Base-by-base conservation (phyloP, 2,329 filamentous ascomycete species). In the Fusarium sp. region DNA sequence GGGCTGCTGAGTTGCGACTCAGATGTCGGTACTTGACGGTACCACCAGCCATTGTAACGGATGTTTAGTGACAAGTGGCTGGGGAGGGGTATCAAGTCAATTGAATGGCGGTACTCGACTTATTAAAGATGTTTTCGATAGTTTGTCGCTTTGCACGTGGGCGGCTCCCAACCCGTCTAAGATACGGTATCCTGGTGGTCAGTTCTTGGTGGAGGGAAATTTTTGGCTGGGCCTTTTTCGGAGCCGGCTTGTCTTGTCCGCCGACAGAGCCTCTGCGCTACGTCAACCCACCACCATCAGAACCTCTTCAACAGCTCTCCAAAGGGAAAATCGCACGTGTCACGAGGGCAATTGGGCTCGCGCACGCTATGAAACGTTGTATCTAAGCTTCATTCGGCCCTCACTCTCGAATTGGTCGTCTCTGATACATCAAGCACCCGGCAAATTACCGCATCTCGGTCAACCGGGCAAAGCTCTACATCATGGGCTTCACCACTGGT, bases 11-110 rank as follows among this genome's bases (percentile, higher is more conserved):
- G 75, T 90, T 88, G 76, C 96, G 94, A 83, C 91, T 91, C 70
- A 99, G 87, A 83, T 97, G 93, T 76, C 96, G 92, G 85, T 95
- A 97, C 85, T 94, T 97, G 82, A 94, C 89, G 74, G 90, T 87
- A 75, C 93, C 94, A 78, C 94, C 94, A 73, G 94, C 94, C 95
- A 98, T 97, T 75, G 67, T 80, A 46, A 55, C 69, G 38, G 54
- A 47, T 65, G 38, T 49, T 54, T 72, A 63, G 45, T 52, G 35
- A 57, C 56, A 41, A 46, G 39, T 55, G 13, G 38, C 17, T 56
- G 29, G 53, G 12, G 29, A 29, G 25, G 13, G 18, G 7, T n/a
- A 25, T 53, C 7, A 31, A 49, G 33, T 36, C 12, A 14, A 36
- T 46, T 10, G 14, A 41, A 55, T 22, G 17, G 27, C 31, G n/a